phyloP scores from a whole-genome alignment of 352 stramenopile genomes.

The Globisporangium orthogonon region DNA sequence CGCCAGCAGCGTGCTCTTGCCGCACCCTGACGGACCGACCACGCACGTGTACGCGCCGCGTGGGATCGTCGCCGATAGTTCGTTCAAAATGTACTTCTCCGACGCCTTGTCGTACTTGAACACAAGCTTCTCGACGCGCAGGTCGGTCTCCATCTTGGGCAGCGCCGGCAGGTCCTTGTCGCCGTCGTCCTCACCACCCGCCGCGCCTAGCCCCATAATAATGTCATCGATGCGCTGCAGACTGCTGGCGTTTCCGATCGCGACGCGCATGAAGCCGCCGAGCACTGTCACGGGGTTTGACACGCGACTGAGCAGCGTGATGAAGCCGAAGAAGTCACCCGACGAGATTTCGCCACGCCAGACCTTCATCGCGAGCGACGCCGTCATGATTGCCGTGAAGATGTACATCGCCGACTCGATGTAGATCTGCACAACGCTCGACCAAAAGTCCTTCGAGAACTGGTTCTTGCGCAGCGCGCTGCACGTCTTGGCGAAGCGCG shows the following conservation, averaged over 20 bases:
- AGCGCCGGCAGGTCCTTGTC: slow-evolving; percentile 68
- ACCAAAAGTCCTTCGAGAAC: slow-evolving; percentile 88
- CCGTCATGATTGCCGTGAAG: slow-evolving; percentile 85
- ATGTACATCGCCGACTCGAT: slow-evolving; percentile 89
- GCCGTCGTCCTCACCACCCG: slow-evolving; percentile 26
- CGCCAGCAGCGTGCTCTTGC: slow-evolving; percentile 83
- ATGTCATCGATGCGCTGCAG: slow-evolving; percentile 86
- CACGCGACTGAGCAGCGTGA: slow-evolving; percentile 70
- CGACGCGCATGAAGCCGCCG: slow-evolving; percentile 86
- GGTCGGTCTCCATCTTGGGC: slow-evolving; percentile 77
- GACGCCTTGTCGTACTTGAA: slow-evolving; percentile 86
- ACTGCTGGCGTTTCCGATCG: slow-evolving; percentile 83
- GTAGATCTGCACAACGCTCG: slow-evolving; percentile 88
- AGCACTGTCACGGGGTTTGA: slow-evolving; percentile 79
- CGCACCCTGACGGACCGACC: slow-evolving; percentile 77
- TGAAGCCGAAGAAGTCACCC: slow-evolving; percentile 83
- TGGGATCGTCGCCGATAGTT: slow-evolving; percentile 60
- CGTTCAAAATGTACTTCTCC: slow-evolving; percentile 79
- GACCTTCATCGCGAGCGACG: slow-evolving; percentile 81
- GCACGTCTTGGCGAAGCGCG: slow-evolving; percentile 64
- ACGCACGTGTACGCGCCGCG: slow-evolving; percentile 83
- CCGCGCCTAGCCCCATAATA: slow-evolving; percentile 50
- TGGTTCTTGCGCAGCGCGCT: slow-evolving; percentile 65
- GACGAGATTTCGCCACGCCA: slow-evolving; percentile 61
- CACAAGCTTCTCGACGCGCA: slow-evolving; percentile 75